Evolutionary conservation across 768 basidiomycete genomes (phyloP).

Genomic region (Boletus vermiculosoides): DNA sequence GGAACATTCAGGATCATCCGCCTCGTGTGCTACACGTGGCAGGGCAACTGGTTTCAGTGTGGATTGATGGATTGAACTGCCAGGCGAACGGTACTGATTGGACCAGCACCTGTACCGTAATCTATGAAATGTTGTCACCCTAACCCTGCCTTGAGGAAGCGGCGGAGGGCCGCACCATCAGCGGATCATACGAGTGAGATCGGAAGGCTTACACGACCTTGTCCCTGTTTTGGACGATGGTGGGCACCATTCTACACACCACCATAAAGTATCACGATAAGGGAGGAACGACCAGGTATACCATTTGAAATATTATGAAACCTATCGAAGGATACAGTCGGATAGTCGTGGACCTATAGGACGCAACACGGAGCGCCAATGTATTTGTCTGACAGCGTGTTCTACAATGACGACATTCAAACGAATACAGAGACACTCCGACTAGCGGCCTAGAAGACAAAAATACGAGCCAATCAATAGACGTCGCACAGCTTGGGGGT

Average conservation of each 20-base stretch:
- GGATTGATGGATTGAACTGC: background rate
- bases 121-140: background rate
- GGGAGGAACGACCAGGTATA: background rate
- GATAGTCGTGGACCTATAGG: background rate
- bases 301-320: background rate
- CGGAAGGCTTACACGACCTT: background rate
- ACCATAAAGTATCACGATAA: background rate
- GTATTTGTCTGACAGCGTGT: background rate
- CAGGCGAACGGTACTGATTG: slow-evolving; percentile 3
- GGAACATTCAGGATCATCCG: slow-evolving; percentile 4
- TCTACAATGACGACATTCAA: background rate
- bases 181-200: background rate
- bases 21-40: slow-evolving; percentile 25
- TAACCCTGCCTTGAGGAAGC: slow-evolving; percentile 12
- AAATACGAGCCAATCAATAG: background rate
- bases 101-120: background rate
- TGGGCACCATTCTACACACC: background rate
- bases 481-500: too few relatives aligned
- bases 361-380: background rate
- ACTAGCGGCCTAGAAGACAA: background rate
- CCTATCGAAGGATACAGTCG: background rate
- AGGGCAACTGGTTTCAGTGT: background rate
- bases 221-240: background rate
- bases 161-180: slow-evolving; percentile 1
- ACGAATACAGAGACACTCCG: background rate